These are phyloP conservation scores for Spathaspora boniae DNA, from an alignment of 805 yeast species.

Conservation along the genomic window DNA sequence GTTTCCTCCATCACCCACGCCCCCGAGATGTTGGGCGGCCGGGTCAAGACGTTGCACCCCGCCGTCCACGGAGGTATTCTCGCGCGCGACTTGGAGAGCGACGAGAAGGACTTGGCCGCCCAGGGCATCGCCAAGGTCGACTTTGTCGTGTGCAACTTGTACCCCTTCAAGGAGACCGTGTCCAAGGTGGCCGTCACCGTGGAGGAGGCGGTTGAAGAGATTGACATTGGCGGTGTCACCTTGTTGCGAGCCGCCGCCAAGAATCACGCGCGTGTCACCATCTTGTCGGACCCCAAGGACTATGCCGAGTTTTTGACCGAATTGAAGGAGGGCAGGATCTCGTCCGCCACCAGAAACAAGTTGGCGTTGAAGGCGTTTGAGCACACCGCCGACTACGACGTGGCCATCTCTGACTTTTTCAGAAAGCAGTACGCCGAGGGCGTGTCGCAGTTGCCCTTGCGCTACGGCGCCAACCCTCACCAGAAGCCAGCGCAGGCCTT, in stretches of 20 bases:
- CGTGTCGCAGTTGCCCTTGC: slow-evolving; percentile 82
- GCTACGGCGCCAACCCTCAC: slow-evolving; percentile 99
- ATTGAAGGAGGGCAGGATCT: slow-evolving; percentile 68
- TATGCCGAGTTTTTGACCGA: slow-evolving; percentile 85
- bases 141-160: slow-evolving; percentile 94
- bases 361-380: slow-evolving; percentile 96
- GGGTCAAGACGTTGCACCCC: slow-evolving; percentile 97
- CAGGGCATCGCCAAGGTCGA: slow-evolving; percentile 96
- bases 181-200: slow-evolving; percentile 93
- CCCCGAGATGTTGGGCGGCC: slow-evolving; percentile 98
- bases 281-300: slow-evolving; percentile 91
- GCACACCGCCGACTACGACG: slow-evolving; percentile 97
- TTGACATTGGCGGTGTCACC: slow-evolving; percentile 97
- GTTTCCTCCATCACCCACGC: slow-evolving; percentile 95
- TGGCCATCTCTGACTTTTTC: slow-evolving; percentile 94
- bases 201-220: slow-evolving; percentile 97
- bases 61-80: slow-evolving; percentile 98
- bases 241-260: slow-evolving; percentile 97
- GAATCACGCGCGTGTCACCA: slow-evolving; percentile 94
- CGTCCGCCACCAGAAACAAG: slow-evolving; percentile 69
- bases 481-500: slow-evolving; percentile 99
- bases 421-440: slow-evolving; percentile 95
- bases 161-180: slow-evolving; percentile 97
- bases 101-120: slow-evolving; percentile 80
- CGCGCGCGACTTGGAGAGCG: slow-evolving; percentile 89